Percentiles rank a stretch among this genome's conserved stretches.
phyloP scores from a whole-genome alignment of 1,139 yeast genomes.

The Debaryomycetaceae sp. region DNA sequence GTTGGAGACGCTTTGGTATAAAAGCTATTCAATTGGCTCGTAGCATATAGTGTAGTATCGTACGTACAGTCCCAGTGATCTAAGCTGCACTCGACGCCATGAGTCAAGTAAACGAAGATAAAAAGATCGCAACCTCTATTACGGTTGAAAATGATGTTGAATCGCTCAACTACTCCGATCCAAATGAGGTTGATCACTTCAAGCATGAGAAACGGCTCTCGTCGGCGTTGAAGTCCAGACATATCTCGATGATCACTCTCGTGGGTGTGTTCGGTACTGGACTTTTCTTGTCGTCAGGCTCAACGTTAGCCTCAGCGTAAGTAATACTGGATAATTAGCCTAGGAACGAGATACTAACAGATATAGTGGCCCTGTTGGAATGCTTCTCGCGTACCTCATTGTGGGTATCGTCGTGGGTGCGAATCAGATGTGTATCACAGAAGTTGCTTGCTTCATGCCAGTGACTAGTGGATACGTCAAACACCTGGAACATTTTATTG shows the following conservation, averaged over 20 bases:
- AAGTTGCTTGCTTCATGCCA: slow-evolving; percentile 29
- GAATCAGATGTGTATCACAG: slow-evolving; percentile 24
- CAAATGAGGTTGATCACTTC: background rate
- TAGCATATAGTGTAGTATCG: too few species aligned
- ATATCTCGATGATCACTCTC: slow-evolving; percentile 29
- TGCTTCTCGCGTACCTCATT: slow-evolving; percentile 17
- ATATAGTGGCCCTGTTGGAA: slow-evolving; percentile 18
- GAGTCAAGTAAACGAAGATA: background rate
- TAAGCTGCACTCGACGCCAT: background rate
- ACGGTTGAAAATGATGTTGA: background rate
- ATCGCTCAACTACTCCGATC: background rate
- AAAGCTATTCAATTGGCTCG: background rate
- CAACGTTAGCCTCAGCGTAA: slow-evolving; percentile 13
- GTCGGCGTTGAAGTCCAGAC: slow-evolving; percentile 21
- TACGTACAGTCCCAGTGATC: too few species aligned
- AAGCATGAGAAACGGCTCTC: slow-evolving; percentile 1
- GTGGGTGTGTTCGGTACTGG: slow-evolving; percentile 29
- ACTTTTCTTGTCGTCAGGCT: slow-evolving; percentile 19
- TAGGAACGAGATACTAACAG: slow-evolving; percentile 2
- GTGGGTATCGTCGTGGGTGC: slow-evolving; percentile 19
- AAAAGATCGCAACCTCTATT: background rate
- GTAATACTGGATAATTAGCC: background rate
- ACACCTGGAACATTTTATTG: slow-evolving; percentile 27
- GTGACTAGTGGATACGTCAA: slow-evolving; percentile 24
- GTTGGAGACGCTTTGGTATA: background rate